These are phyloP conservation scores for Cladosporium sp. DNA, from an alignment of 2,329 filamentous ascomycete species.

Conservation along the genomic window DNA sequence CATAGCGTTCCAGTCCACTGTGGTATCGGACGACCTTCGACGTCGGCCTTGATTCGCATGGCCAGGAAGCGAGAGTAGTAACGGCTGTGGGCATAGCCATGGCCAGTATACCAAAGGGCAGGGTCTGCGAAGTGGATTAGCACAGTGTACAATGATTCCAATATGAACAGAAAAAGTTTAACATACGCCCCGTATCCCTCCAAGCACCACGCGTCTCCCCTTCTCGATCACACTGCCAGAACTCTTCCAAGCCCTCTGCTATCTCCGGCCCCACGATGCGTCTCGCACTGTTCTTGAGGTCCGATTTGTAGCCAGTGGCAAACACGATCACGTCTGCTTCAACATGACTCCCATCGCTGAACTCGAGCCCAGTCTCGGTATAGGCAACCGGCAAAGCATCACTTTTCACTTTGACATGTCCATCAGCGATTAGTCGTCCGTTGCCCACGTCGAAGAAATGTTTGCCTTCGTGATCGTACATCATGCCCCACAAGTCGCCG, in stretches of 20 bases:
- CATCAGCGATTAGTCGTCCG: slow-evolving; percentile 44
- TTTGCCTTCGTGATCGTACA: slow-evolving; percentile 47
- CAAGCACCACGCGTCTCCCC: slow-evolving; percentile 50
- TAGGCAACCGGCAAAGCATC: slow-evolving; percentile 40
- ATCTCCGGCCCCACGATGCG: slow-evolving; percentile 66
- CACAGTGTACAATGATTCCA: neutral
- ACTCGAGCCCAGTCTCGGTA: slow-evolving; percentile 43
- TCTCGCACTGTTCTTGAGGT: slow-evolving; percentile 59
- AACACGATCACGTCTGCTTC: slow-evolving; percentile 50
- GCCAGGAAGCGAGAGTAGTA: slow-evolving; percentile 53
- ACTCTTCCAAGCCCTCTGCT: slow-evolving; percentile 65
- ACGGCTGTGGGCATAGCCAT: slow-evolving; percentile 45
- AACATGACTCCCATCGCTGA: slow-evolving; percentile 45
- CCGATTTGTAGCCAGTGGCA: slow-evolving; percentile 48
- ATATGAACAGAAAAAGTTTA: neutral
- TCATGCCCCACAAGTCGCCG: slow-evolving; percentile 40
- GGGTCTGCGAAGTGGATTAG: slow-evolving; percentile 32
- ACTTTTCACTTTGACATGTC: slow-evolving; percentile 49
- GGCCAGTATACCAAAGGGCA: slow-evolving; percentile 50
- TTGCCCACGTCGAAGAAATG: slow-evolving; percentile 52
- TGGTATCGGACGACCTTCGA: slow-evolving; percentile 28
- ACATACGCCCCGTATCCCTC: slow-evolving; percentile 39
- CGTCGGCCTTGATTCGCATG: slow-evolving; percentile 47
- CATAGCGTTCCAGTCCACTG: slow-evolving; percentile 9
- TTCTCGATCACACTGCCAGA: slow-evolving; percentile 54